Evolutionary conservation across 2,329 filamentous ascomycete species (phyloP).

Genomic region (Elsinoe ampelina): DNA sequence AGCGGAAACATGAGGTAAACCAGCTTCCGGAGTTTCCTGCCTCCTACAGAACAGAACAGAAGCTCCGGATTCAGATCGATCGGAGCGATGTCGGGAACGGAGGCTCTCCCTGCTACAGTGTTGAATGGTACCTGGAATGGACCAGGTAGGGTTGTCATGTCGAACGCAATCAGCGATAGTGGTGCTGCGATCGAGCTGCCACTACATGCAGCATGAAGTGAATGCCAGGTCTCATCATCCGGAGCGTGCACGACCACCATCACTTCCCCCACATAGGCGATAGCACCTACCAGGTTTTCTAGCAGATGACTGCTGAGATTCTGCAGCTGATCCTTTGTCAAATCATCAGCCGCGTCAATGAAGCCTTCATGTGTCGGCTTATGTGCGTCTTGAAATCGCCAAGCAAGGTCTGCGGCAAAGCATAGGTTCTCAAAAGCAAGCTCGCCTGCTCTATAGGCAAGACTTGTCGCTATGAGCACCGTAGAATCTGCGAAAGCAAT

Average conservation of each 20-base stretch:
- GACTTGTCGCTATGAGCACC: neutral
- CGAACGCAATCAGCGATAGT: neutral
- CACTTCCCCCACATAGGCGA: neutral
- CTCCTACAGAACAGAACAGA: neutral
- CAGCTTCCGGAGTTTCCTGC: slow-evolving; percentile 11
- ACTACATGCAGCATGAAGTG: neutral
- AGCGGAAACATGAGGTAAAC: slow-evolving; percentile 25
- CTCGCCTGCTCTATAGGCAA: neutral
- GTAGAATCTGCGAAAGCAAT: neutral
- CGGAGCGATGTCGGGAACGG: too few relatives aligned
- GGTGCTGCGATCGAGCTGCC: neutral
- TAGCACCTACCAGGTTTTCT: neutral
- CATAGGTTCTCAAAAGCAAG: neutral
- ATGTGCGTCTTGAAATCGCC: neutral
- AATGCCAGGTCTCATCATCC: neutral
- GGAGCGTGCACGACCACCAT: neutral
- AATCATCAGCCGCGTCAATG: neutral
- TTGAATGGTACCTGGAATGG: neutral
- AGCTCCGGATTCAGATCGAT: neutral
- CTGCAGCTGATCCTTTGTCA: neutral
- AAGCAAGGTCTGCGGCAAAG: neutral
- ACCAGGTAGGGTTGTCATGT: neutral
- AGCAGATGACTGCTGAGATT: neutral
- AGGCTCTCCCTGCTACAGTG: neutral
- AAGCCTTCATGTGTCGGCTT: neutral